Evolutionary conservation across 2,329 filamentous ascomycete genomes (phyloP).

Genomic region (Ascochyta koolunga): DNA sequence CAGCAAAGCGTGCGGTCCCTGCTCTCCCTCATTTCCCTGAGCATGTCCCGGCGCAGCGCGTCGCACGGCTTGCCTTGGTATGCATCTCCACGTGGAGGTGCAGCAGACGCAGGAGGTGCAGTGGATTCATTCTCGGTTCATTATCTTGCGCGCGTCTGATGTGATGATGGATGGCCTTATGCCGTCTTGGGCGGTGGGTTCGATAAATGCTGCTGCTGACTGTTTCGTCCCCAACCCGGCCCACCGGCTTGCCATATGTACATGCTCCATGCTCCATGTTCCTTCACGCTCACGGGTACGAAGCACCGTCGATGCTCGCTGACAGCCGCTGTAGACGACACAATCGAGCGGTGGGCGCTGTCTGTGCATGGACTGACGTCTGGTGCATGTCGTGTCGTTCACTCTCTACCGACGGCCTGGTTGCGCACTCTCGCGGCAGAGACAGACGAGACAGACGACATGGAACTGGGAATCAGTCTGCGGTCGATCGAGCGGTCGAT

Average conservation of each 20-base stretch:
- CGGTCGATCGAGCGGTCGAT: conserved; percentile 34
- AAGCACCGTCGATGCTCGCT: conserved; percentile 29
- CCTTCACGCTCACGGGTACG: conserved; percentile 22
- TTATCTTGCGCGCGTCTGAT: conserved; percentile 31
- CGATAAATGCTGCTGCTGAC: conserved; percentile 16
- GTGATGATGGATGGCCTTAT: conserved; percentile 11
- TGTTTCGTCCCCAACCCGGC: conserved; percentile 15
- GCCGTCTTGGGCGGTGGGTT: conserved; percentile 5
- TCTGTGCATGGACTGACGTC: conserved; percentile 21
- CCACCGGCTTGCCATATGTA: conserved; percentile 10
- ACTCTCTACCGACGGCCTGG: conserved; percentile 38
- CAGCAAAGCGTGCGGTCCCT: conserved; percentile 27
- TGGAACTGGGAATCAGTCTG: conserved; percentile 35
- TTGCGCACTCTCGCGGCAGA: conserved; percentile 28
- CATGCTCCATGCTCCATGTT: not conserved
- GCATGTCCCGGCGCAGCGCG: conserved; percentile 31
- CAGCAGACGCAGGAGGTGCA: conserved; percentile 19
- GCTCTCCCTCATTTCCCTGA: conserved; percentile 29
- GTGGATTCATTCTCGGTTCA: conserved; percentile 18
- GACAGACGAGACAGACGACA: conserved; percentile 20
- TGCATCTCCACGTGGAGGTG: conserved; percentile 45
- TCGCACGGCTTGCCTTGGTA: conserved; percentile 28
- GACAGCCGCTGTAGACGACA: conserved; percentile 35
- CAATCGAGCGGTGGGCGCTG: conserved; percentile 12
- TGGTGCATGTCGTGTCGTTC: conserved; percentile 24